Evolutionary conservation across 768 basidiomycete species (phyloP).

Genomic region (Suillus spraguei): DNA sequence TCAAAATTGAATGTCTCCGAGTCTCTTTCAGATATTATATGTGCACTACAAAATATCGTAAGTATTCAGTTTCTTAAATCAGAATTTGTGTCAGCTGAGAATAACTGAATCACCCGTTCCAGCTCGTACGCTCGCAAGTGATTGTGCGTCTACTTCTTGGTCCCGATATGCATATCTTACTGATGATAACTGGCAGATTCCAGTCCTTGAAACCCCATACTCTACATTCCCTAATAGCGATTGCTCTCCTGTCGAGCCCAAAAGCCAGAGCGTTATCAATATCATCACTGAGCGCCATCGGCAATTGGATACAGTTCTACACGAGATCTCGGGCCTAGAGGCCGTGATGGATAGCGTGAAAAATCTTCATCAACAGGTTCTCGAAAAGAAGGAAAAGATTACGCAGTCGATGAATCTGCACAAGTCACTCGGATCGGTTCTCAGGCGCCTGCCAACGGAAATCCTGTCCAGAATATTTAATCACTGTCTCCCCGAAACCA

Average conservation of each 20-base stretch:
- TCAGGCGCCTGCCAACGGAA: conserved; percentile 47
- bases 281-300: conserved; percentile 20
- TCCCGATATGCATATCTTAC: not conserved
- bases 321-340: conserved; percentile 18
- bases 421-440: conserved; percentile 28
- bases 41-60: not conserved
- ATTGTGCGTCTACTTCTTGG: not conserved
- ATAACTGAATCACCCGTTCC: not conserved
- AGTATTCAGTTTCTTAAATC: not conserved
- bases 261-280: conserved; percentile 15
- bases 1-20: not conserved
- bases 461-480: conserved; percentile 50
- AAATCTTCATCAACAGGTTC: conserved; percentile 17
- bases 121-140: not conserved
- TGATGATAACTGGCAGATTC: conserved; percentile 12
- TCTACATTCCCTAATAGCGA: conserved; percentile 19
- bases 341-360: conserved; percentile 18
- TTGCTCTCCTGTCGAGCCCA: conserved; percentile 15
- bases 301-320: conserved; percentile 18
- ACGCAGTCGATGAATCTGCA: conserved; percentile 24
- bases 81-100: not conserved
- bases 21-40: not conserved
- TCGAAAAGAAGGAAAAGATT: conserved; percentile 23
- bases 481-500: conserved; percentile 31
- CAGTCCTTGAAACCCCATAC: conserved; percentile 22